Base-by-base conservation (phyloP, 495 filamentous ascomycete species). In the Talaromyces borbonicus region DNA sequence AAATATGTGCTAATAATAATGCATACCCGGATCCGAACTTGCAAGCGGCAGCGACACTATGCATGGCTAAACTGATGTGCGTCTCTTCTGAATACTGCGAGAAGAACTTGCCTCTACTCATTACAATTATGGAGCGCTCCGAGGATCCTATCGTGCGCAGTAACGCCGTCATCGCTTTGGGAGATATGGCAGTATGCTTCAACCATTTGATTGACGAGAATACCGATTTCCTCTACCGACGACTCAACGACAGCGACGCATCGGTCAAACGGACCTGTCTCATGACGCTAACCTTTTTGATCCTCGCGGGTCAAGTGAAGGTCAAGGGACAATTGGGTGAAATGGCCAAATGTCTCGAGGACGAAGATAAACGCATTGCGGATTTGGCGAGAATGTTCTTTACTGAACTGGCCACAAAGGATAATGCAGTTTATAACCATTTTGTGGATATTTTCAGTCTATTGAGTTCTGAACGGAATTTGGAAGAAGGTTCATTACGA, bases 181-280 rank as follows among this genome's bases (percentile, higher is more conserved):
- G 93, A 30, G 92, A 99, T 50, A 99, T 99, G 92, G 92, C 92
- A 0, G 92, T 99, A 15, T 95, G 89, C 73, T 97, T 97, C 73
- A 99, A 99, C 58, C 92, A 99, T 54, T 79, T 99, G 29, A 96
- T 99, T 47, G 92, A 99, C 56, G 92, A 99, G 64, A 97, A 97
- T 58, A 99, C 93, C 0, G 92, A 99, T 52, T 99, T 95, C 72
- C 63, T 99, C 30, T 99, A 99, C 58, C 80, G 90, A 18, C 80
- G 92, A 25, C 75, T 99, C 2, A 90, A 90, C 35, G 92, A 99
- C 56, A 68, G 77, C 8, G 87, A 96, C 53, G 77, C 76, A 25
- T 90, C 83, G 5, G 92, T 99, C 26, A 97, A 97, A 72, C 79
- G 92, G 6, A 99, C 92, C 1, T 99, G 92, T 65, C 76, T 99